Conservation (phyloP, 75 land plant genomes). For the Pinus taeda region DNA sequence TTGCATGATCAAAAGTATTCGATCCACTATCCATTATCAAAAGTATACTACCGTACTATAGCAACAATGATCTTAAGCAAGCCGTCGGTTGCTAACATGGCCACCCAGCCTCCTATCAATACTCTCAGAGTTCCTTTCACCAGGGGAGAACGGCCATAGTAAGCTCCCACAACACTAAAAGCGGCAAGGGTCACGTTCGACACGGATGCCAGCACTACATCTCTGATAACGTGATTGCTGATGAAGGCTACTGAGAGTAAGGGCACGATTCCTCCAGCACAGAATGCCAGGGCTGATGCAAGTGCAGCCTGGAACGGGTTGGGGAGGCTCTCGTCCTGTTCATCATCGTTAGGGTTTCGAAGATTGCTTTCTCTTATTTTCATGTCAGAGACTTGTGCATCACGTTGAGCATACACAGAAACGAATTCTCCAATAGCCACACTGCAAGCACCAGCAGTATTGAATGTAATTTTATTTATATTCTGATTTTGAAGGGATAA, state of each 20-base stretch:
- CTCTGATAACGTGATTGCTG: slow-evolving; percentile 9
- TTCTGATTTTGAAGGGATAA: no score
- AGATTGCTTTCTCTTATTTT: no score
- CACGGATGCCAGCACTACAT: slow-evolving; percentile 22
- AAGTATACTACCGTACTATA: no score
- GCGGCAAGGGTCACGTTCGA: slow-evolving; percentile 22
- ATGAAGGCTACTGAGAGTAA: slow-evolving; percentile 45
- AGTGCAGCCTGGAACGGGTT: slow-evolving; percentile 42
- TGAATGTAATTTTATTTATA: no score
- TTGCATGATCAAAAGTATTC: no score
- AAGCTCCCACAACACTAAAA: slow-evolving; percentile 45
- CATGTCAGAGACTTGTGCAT: slow-evolving; percentile 53
- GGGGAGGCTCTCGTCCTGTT: slow-evolving; percentile 15
- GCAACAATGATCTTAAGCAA: slow-evolving; percentile 23
- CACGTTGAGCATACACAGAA: slow-evolving; percentile 74
- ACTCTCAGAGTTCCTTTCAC: slow-evolving; percentile 31
- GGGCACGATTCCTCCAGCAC: slow-evolving; percentile 41
- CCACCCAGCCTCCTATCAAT: slow-evolving; percentile 76
- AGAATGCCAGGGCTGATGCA: slow-evolving; percentile 54
- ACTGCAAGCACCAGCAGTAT: slow-evolving; percentile 72
- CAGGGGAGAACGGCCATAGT: slow-evolving; percentile 30
- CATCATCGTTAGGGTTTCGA: neutral
- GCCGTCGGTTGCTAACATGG: slow-evolving; percentile 71
- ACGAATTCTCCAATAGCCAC: slow-evolving; percentile 97
- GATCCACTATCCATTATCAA: no score